phyloP scores from a whole-genome alignment of 441 rosid genomes.

The Populus hybrid region DNA sequence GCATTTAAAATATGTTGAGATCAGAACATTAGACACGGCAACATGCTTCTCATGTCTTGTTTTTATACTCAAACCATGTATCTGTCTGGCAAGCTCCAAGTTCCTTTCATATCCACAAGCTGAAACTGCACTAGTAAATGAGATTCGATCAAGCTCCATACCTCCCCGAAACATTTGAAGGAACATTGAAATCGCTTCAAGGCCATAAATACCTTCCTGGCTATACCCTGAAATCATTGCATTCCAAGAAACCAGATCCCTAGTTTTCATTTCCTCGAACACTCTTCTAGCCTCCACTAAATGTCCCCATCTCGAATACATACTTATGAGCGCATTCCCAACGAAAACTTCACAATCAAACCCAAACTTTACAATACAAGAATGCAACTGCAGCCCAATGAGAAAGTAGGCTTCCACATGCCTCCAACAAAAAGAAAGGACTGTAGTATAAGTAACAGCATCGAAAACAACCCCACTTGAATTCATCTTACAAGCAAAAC shows the following conservation, averaged over 20 bases:
- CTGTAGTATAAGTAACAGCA: conserved; percentile 55
- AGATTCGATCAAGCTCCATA: conserved; percentile 70
- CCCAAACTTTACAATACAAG: conserved; percentile 50
- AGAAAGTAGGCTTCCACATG: conserved; percentile 39
- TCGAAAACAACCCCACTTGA: conserved; percentile 51
- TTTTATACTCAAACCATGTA: conserved; percentile 71
- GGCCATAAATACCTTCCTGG: conserved; percentile 51
- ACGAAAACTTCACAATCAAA: conserved; percentile 54
- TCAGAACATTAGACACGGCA: conserved; percentile 67
- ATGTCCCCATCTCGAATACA: conserved; percentile 61
- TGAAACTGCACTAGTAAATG: conserved; percentile 65
- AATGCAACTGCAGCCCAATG: conserved; percentile 70
- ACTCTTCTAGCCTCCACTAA: conserved; percentile 51
- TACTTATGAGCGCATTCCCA: conserved; percentile 67
- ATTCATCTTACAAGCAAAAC: conserved; percentile 55
- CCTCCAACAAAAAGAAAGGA: conserved; percentile 60
- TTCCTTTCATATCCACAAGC: conserved; percentile 67
- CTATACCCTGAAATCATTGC: conserved; percentile 77
- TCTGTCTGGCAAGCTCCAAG: conserved; percentile 60
- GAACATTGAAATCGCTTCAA: conserved; percentile 52
- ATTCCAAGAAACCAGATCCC: conserved; percentile 82
- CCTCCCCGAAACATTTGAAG: conserved; percentile 56
- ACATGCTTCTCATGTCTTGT: conserved; percentile 53
- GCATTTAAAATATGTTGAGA: conserved; percentile 70
- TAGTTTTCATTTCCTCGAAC: conserved; percentile 57